Percentiles rank a stretch among this genome's conserved stretches.
Evolutionary conservation across 805 yeast species (phyloP).

Genomic region (Saccharomycopsis sp.): DNA sequence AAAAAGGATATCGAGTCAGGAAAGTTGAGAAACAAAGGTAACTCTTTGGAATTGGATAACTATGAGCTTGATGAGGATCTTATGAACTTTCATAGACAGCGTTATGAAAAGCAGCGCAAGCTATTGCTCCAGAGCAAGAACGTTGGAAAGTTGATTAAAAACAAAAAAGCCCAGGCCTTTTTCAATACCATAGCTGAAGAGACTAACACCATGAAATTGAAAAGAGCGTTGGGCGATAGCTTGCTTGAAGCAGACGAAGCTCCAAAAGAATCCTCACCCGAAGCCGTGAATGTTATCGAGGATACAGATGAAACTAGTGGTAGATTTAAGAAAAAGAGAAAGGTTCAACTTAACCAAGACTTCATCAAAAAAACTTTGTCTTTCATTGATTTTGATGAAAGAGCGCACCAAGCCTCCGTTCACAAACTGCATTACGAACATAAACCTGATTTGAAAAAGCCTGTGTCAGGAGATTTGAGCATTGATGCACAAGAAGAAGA

Average conservation of each 20-base stretch:
- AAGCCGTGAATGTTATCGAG: slow-evolving; percentile 15
- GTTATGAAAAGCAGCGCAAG: slow-evolving; percentile 39
- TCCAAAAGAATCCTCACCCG: slow-evolving; percentile 21
- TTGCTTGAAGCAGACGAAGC: slow-evolving; percentile 26
- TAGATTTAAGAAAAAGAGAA: slow-evolving; percentile 30
- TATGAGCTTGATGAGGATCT: slow-evolving; percentile 32
- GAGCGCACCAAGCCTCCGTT: slow-evolving; percentile 24
- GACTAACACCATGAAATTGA: slow-evolving; percentile 23
- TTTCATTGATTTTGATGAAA: slow-evolving; percentile 36
- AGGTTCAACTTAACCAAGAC: slow-evolving; percentile 40
- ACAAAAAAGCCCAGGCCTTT: slow-evolving; percentile 58
- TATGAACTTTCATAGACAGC: slow-evolving; percentile 28
- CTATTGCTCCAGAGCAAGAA: slow-evolving; percentile 42
- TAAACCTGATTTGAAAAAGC: not conserved
- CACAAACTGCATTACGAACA: not conserved
- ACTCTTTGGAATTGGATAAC: slow-evolving; percentile 57
- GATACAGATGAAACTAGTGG: slow-evolving; percentile 23
- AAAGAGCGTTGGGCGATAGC: slow-evolving; percentile 28
- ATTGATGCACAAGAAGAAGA: not conserved
- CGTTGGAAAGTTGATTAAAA: slow-evolving; percentile 38
- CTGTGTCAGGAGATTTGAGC: too few species aligned
- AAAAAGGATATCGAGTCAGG: slow-evolving; percentile 65
- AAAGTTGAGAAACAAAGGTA: slow-evolving; percentile 50
- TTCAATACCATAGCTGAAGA: slow-evolving; percentile 56
- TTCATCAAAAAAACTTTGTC: slow-evolving; percentile 53